Evolutionary conservation across 768 basidiomycete species (phyloP).

Genomic region (Podaxis sp.): DNA sequence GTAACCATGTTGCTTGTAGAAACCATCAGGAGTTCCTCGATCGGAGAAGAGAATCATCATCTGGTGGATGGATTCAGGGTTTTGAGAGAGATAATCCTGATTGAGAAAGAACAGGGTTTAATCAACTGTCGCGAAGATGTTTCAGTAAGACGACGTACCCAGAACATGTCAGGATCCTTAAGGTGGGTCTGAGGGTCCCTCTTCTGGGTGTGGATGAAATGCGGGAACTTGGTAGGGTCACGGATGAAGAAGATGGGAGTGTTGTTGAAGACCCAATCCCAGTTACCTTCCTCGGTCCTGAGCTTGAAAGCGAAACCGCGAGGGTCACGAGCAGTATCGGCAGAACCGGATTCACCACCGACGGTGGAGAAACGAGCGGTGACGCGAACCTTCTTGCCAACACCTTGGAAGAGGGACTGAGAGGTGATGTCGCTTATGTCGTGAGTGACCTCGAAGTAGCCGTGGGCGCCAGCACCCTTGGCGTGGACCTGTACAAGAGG

Average conservation of each 20-base stretch:
- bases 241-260: constrained; percentile 91
- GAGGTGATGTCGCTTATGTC: constrained; percentile 81
- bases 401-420: constrained; percentile 61
- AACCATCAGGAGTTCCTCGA: constrained; percentile 91
- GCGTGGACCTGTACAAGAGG: constrained; percentile 70
- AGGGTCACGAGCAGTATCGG: constrained; percentile 92
- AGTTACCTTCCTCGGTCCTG: constrained; percentile 88
- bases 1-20: constrained; percentile 86
- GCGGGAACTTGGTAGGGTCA: constrained; percentile 86
- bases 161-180: constrained; percentile 85
- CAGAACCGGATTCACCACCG: constrained; percentile 82
- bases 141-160: constrained; percentile 43
- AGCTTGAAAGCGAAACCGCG: constrained; percentile 92
- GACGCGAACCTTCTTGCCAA: constrained; percentile 66
- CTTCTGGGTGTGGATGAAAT: constrained; percentile 95
- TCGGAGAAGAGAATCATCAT: constrained; percentile 93
- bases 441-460: constrained; percentile 89
- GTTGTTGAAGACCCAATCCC: constrained; percentile 93
- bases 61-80: constrained; percentile 89
- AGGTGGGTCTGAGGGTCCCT: constrained; percentile 90
- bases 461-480: constrained; percentile 92
- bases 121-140: not conserved
- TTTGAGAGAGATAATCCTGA: constrained; percentile 86
- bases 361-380: constrained; percentile 95
- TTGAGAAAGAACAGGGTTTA: not conserved